These are phyloP conservation scores for Beauveria rudraprayagi DNA, from an alignment of 2,329 filamentous ascomycete species.

Conservation along the genomic window DNA sequence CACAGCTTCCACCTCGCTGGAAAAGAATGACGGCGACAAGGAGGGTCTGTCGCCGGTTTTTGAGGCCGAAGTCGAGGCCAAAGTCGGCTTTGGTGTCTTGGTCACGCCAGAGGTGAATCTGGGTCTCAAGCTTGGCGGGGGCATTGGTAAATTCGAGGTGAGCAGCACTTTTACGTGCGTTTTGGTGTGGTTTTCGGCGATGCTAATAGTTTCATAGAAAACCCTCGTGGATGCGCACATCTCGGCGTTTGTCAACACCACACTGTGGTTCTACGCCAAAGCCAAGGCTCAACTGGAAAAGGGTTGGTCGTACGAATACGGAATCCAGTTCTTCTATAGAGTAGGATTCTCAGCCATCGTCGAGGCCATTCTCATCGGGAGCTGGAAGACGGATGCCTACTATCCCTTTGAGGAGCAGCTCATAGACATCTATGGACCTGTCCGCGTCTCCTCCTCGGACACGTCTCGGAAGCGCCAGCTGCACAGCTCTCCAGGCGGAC, in stretches of 20 bases:
- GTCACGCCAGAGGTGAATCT: constrained; percentile 9
- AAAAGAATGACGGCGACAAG: background rate
- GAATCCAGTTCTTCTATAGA: background rate
- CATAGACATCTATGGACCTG: background rate
- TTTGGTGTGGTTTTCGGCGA: too few species aligned
- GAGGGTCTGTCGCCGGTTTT: constrained; percentile 2
- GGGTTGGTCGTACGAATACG: background rate
- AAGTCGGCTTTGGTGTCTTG: background rate
- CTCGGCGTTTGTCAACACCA: background rate
- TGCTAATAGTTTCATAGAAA: background rate
- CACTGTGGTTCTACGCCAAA: background rate
- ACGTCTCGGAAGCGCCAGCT: background rate
- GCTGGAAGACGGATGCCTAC: background rate
- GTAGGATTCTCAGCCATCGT: background rate
- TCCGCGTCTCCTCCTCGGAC: background rate
- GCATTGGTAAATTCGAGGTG: background rate
- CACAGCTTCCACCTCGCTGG: background rate
- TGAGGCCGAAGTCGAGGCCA: constrained; percentile 8
- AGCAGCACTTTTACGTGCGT: background rate
- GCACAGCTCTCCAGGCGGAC: background rate
- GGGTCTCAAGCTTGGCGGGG: constrained; percentile 9
- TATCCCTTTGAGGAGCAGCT: background rate
- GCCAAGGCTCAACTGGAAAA: background rate
- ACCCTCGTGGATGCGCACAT: background rate
- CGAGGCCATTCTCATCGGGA: background rate